Base-by-base conservation (phyloP, 441 rosid genomes). In the Omphalea diandra region DNA sequence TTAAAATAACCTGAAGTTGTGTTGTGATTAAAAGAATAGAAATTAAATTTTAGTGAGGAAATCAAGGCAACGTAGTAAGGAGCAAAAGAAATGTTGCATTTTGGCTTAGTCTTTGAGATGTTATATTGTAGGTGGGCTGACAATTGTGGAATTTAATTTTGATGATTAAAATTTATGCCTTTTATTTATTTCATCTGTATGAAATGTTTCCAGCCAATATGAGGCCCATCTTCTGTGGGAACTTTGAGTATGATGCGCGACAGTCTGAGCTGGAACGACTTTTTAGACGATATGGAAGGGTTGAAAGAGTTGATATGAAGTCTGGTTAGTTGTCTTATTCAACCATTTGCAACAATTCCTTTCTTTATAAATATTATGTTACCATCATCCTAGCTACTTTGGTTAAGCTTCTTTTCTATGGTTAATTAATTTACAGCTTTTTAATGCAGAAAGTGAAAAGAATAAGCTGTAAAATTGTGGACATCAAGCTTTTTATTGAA, bases 231-330 rank as follows among this genome's bases (percentile, higher is more conserved):
- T 94, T 94, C 73, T 94, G 99, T 52, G 98, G 99, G 2, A 94
- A 94, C 81, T 87, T 92, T 64, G 99, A 92, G 84, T 94, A 90
- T 53, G 98, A 90, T 81, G 98, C 94, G 0, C 87, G 94, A 14
- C 98, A 91, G 72, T 82, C 91, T 68, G 99, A 94, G 71, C 77
- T 94, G 60, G 99, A 92, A 70, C 83, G 99, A 0, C 98, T 94
- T 12, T 94, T 94, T 82, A 85, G 82, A 75, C 85, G 87, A 68
- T 89, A 92, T 69, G 99, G 99, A 18, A 90, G 82, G 73, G 96
- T 94, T 20, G 98, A 94, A 72, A 81, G 96, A 77, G 97, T 94
- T 66, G 98, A 94, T 74, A 90, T 94, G 97, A 94, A 94, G 82
- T 88, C 91, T 71, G 90, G 94, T 88, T 44, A 69, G 63, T 50